phyloP scores from a whole-genome alignment of 495 filamentous ascomycete genomes.

The Tuber microsphaerosporum region DNA sequence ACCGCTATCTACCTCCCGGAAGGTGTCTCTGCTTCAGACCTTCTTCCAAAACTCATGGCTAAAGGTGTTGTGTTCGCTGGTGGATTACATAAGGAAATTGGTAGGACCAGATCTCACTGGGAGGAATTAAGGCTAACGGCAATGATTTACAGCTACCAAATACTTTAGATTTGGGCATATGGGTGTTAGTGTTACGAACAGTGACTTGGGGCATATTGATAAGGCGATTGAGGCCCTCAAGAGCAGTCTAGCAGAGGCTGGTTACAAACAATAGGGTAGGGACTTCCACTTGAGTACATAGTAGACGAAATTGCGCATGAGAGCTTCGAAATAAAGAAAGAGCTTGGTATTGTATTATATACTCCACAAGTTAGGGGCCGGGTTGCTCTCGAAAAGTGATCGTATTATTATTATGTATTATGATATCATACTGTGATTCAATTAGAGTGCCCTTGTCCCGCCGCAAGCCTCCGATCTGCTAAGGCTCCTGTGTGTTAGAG shows the following conservation, averaged over 20 bases:
- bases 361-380: neutral
- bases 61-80: conserved; percentile 91
- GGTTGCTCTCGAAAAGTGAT: neutral
- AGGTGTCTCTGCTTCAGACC: conserved; percentile 64
- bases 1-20: conserved; percentile 93
- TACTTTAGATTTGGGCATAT: conserved; percentile 75
- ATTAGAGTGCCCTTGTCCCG: neutral
- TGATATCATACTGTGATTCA: neutral
- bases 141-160: conserved; percentile 43
- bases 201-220: conserved; percentile 61
- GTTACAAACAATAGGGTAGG: conserved; percentile 43
- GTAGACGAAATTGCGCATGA: conserved; percentile 6
- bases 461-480: neutral
- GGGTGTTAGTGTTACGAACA: conserved; percentile 74
- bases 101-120: neutral
- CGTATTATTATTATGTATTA: neutral
- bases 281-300: neutral
- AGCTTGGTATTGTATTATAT: conserved; percentile 1
- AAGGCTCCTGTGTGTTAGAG: conserved; percentile 15
- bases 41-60: conserved; percentile 78
- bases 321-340: neutral
- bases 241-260: conserved; percentile 64
- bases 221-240: conserved; percentile 71
- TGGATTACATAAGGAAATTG: conserved; percentile 77
- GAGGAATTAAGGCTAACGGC: neutral